Base-by-base conservation (phyloP, 1,284 basidiomycete genomes). In the Heterobasidion parviporum region DNA sequence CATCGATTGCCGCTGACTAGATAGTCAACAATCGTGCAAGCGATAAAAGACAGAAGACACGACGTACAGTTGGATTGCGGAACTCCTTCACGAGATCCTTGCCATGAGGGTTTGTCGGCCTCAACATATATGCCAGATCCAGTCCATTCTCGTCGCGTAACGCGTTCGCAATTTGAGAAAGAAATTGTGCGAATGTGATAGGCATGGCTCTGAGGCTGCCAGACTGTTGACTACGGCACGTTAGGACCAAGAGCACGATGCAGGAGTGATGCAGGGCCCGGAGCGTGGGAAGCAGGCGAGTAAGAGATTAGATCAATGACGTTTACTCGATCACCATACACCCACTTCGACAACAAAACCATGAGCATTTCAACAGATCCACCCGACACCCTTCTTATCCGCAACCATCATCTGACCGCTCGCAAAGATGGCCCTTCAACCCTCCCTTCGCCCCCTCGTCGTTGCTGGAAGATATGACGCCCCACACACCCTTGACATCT, bases 401-500 rank as follows among this genome's bases (percentile, higher is more conserved):
- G 10, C 38, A 12, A 41, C 38, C 38, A 41, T 41, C 38, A 41
- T 41, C 38, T 12, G 8, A 10, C n/a, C 38, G 38, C 38, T n/a
- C 8, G 15, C 38, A 14, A n/a, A 20, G 14, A 96, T 96, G 94
- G 87, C 93, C 54, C 78, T 96, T 51, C 89, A 88, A 72, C 89
- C 89, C 6, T 81, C 82, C 51, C 82, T 96, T 54, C 74, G 78
- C 32, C 83, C 90, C 54, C 78, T 92, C 51, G 72, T 88, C 51
- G 77, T 95, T 61, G 77, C 79, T 8, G 95, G 94, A 38, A 69
- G 68, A 20, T 70, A 74, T 49, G 70, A 80, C 36, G 81, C 92
- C 0, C 84, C 87, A 0, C 92, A 97, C 66, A 91, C 89, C 1
- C 78, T 98, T 56, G 94, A 96, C 59, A 74, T 94, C 55, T 93